Conservation (phyloP, 1,284 basidiomycete genomes). For the Sphaerobolus stellatus region DNA sequence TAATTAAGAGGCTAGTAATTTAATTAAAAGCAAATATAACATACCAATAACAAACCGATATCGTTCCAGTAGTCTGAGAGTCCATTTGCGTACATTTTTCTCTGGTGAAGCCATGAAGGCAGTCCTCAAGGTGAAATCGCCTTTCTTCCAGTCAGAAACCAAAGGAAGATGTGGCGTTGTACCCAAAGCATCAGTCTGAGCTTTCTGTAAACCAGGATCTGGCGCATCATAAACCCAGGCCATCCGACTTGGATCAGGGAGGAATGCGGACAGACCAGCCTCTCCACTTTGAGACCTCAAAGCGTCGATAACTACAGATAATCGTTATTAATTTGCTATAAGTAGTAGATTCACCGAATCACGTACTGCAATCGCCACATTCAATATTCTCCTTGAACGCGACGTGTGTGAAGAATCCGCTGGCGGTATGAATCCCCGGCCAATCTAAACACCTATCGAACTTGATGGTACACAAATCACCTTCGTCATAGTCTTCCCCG, state of each 20-base stretch:
- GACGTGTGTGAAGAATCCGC: conserved; percentile 46
- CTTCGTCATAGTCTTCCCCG: no score
- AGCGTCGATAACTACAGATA: conserved; percentile 40
- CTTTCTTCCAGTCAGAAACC: conserved; percentile 38
- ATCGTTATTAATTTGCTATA: neutral
- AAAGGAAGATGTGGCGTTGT: conserved; percentile 43
- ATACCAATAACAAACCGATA: conserved; percentile 41
- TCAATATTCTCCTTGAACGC: conserved; percentile 42
- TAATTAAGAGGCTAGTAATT: neutral
- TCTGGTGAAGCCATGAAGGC: conserved; percentile 33
- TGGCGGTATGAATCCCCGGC: conserved; percentile 22
- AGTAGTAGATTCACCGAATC: neutral
- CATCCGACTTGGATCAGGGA: conserved; percentile 31
- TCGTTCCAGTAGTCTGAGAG: conserved; percentile 41
- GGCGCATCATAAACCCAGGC: conserved; percentile 16
- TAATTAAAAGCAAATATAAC: conserved; percentile 7
- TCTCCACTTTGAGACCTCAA: conserved; percentile 44
- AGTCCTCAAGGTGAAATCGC: conserved; percentile 40
- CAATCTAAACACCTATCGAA: conserved; percentile 33
- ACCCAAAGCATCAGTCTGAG: neutral
- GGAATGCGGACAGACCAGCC: conserved; percentile 44
- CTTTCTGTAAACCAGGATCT: neutral
- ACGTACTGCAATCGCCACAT: conserved; percentile 53
- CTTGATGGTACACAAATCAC: conserved; percentile 28
- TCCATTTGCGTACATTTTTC: conserved; percentile 39